Conservation (phyloP, 2,329 filamentous ascomycete genomes). For the Colletotrichum gloeosporioides region DNA sequence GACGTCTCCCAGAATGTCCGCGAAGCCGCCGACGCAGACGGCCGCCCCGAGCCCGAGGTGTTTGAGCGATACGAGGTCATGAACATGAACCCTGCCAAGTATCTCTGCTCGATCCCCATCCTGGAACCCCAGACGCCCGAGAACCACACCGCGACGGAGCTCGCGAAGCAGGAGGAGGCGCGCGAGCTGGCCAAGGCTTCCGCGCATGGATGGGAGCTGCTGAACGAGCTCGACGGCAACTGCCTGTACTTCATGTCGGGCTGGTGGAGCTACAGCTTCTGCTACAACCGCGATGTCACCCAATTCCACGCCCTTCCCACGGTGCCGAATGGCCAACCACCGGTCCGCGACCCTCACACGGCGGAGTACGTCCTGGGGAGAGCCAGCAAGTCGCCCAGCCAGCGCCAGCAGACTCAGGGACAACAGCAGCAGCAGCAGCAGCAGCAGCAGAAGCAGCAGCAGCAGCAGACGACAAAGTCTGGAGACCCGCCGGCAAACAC, state of each 20-base stretch:
- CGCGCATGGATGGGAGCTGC: slow-evolving; percentile 78
- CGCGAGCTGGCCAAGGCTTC: slow-evolving; percentile 81
- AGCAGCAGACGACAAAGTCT: slow-evolving; percentile 1
- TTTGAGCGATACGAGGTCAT: slow-evolving; percentile 74
- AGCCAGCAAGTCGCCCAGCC: slow-evolving; percentile 38
- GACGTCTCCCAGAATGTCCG: slow-evolving; percentile 41
- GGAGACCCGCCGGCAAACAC: slow-evolving; percentile 46
- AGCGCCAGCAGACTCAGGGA: slow-evolving; percentile 19
- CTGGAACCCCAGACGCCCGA: slow-evolving; percentile 63
- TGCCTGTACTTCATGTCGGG: slow-evolving; percentile 85
- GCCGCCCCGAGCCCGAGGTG: slow-evolving; percentile 30
- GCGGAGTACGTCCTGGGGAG: slow-evolving; percentile 79
- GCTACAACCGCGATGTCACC: slow-evolving; percentile 84
- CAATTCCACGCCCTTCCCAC: slow-evolving; percentile 88
- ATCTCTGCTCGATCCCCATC: slow-evolving; percentile 84
- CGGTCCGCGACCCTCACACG: slow-evolving; percentile 76
- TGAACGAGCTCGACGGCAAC: slow-evolving; percentile 76
- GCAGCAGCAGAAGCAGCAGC: neutral
- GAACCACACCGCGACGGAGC: slow-evolving; percentile 70
- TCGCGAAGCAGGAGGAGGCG: slow-evolving; percentile 76
- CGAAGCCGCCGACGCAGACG: slow-evolving; percentile 37
- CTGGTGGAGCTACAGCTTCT: slow-evolving; percentile 97
- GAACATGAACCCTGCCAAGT: slow-evolving; percentile 71
- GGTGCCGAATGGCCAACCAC: slow-evolving; percentile 70
- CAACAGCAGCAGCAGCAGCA: neutral